phyloP scores from a whole-genome alignment of 495 filamentous ascomycete species.

The Hyaloscypha variabilis region DNA sequence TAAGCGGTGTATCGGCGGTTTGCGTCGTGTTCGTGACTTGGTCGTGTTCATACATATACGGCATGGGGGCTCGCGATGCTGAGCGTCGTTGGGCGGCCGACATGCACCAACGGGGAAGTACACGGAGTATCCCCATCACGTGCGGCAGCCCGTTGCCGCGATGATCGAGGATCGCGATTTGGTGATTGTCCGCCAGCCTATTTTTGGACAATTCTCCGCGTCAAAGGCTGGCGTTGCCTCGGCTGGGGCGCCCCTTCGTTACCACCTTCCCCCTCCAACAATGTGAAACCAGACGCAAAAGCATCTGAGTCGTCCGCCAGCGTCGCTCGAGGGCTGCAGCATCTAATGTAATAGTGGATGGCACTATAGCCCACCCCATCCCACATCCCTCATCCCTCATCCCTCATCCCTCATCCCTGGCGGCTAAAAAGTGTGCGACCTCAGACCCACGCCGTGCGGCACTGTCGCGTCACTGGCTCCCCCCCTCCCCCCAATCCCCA shows the following conservation, averaged over 20 bases:
- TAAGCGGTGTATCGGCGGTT: neutral
- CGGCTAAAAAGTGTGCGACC: constrained; percentile 20
- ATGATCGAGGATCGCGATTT: constrained; percentile 12
- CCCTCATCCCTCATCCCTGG: constrained; percentile 17
- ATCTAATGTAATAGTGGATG: constrained; percentile 8
- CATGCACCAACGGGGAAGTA: neutral
- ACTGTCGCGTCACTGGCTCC: constrained; percentile 18
- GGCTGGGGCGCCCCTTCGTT: no score
- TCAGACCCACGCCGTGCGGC: neutral
- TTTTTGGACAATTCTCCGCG: constrained; percentile 3
- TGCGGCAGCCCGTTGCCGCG: neutral
- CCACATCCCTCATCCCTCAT: no score
- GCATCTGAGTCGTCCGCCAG: neutral
- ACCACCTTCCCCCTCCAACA: neutral
- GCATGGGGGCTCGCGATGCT: neutral
- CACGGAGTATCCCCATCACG: neutral
- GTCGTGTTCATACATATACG: no score
- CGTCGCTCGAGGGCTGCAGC: neutral
- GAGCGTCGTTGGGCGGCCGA: neutral
- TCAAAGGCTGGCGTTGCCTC: neutral
- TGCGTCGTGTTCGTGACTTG: neutral
- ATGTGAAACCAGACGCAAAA: constrained; percentile 20
- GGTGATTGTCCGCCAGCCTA: neutral
- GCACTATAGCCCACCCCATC: constrained; percentile 1
- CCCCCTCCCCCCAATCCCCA: no score